phyloP scores from a whole-genome alignment of 257 asterid genomes.

The Solanum lycopersicoides region DNA sequence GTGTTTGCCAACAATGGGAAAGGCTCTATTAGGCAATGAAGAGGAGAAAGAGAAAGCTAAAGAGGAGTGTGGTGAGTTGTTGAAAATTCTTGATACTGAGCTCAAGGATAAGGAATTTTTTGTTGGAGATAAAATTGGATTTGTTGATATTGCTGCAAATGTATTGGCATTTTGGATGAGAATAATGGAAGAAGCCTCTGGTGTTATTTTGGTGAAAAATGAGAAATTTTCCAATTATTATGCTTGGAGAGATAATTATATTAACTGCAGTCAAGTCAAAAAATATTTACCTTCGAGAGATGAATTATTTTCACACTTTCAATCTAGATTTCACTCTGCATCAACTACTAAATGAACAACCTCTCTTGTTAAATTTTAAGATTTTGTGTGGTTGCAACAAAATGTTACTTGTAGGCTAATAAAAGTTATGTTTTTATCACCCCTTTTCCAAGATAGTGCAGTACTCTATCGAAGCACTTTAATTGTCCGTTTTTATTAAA shows the following conservation, averaged over 20 bases:
- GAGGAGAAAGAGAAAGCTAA: slow-evolving; percentile 1
- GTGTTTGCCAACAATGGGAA: neutral
- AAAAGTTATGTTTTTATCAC: too few species aligned
- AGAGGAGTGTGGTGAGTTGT: neutral
- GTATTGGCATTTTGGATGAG: neutral
- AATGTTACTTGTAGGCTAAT: neutral
- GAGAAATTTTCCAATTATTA: neutral
- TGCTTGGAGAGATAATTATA: neutral
- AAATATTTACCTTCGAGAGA: neutral
- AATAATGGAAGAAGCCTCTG: neutral
- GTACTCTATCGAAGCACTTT: too few species aligned
- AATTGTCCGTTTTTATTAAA: neutral
- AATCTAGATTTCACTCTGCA: neutral
- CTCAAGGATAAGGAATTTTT: neutral
- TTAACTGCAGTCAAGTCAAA: neutral
- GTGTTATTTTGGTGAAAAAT: neutral
- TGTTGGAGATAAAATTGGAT: neutral
- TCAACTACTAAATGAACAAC: neutral
- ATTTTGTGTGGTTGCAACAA: neutral
- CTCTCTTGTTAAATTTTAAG: neutral
- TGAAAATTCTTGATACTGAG: neutral
- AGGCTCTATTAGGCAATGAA: neutral
- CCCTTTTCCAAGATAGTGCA: too few species aligned
- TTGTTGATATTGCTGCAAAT: neutral
- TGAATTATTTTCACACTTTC: neutral